Evolutionary conservation across 805 yeast genomes (phyloP).

Genomic region (Candida quercuum): DNA sequence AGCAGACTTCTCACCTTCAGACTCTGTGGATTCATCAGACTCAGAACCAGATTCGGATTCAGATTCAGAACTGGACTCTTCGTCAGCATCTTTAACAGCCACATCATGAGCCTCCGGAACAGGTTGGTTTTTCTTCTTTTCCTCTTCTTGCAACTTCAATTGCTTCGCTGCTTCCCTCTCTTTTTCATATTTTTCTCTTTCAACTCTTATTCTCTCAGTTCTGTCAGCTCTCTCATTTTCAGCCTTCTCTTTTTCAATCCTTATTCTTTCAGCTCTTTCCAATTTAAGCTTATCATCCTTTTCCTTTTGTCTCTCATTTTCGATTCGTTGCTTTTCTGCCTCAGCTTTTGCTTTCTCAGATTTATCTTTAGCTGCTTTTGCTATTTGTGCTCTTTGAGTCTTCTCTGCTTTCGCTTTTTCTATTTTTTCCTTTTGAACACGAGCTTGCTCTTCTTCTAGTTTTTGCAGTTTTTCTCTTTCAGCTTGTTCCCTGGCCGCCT

Average conservation of each 20-base stretch:
- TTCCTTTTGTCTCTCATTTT: neutral
- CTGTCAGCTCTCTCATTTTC: neutral
- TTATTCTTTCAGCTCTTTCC: neutral
- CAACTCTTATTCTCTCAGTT: neutral
- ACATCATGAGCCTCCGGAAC: too few species aligned
- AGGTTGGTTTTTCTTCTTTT: too few species aligned
- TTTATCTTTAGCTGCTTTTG: neutral
- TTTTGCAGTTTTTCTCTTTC: slow-evolving; percentile 1
- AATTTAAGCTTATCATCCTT: neutral
- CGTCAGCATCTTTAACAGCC: neutral
- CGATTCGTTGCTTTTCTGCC: neutral
- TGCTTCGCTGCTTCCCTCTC: too few species aligned
- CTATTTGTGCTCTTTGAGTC: neutral
- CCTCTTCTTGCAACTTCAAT: neutral
- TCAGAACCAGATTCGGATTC: neutral
- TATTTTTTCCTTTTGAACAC: neutral
- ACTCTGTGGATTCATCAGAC: neutral
- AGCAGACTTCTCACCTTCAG: neutral
- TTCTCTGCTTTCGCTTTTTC: neutral
- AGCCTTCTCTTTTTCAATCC: neutral
- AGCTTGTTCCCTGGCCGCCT: neutral
- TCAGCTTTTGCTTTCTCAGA: slow-evolving; percentile 1
- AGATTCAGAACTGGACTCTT: neutral
- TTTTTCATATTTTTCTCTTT: neutral
- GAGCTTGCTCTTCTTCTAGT: neutral